Evolutionary conservation across 2,329 filamentous ascomycete genomes (phyloP), one percentile per base, ranked within the genome.

Genomic region (Acarospora socialis): DNA sequence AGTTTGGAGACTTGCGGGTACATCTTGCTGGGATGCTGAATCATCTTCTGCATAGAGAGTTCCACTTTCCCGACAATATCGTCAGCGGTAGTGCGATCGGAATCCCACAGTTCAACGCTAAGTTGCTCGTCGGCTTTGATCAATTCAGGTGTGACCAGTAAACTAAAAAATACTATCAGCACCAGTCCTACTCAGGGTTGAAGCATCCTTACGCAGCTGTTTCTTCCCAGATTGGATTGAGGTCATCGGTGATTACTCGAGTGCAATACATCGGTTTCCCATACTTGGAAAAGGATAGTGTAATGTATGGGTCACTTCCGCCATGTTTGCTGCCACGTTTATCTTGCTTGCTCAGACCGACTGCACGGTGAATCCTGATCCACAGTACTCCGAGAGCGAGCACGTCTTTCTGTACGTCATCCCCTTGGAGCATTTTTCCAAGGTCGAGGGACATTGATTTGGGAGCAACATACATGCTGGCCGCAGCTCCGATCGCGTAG

Each of bases 201-300:
- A 34, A 36, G 34, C 23, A 13, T 14, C 35, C 38, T 40, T 30
- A 41, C 31, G 82, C 84, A 25, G 81, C 76, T 2, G 73, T 81
- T 56, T 95, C 90, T 47, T 90, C 81, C 63, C 92, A 95, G 4
- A 93, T 67, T 0, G 90, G 90, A 48, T 95, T 92, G 33, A 93
- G 67, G 44, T 94, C 80, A 48, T 95, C 87, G 32, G 87, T 83
- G 41, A 95, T 94, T 31, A 95, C 86, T 28, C 90, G 76, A 2
- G 90, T 95, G 55, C 86, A 94, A 56, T 93, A 95, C 71, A 93
- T 92, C 2, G 87, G 87, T 59, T 98, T 98, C 35, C 81, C 81
- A 46, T 94, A 95, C 54, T 95, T 94, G 47, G 82, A 92, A 63
- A 92, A 95, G 23, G 81, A 78, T 21, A 95, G 68, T 19, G 87